These are phyloP conservation scores for Diplodia corticola DNA, from an alignment of 2,329 filamentous ascomycete species.

Conservation along the genomic window DNA sequence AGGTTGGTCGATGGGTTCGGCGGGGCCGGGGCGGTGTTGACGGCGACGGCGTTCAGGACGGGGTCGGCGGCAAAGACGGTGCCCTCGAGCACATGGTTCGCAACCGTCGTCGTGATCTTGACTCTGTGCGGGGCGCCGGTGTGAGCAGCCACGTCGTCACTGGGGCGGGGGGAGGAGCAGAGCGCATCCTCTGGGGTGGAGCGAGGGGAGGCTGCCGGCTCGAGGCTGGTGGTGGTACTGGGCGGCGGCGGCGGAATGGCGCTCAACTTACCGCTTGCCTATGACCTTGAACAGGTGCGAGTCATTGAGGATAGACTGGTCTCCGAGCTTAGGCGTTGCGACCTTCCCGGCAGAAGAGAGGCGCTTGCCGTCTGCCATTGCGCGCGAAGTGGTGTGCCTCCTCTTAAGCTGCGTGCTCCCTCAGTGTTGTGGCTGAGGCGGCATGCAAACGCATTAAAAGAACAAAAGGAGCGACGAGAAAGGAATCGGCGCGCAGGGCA, in stretches of 20 bases:
- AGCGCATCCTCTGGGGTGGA: background rate
- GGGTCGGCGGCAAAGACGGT: conserved; percentile 63
- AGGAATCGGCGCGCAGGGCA: conserved; percentile 26
- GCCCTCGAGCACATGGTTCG: conserved; percentile 57
- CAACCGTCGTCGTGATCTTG: conserved; percentile 49
- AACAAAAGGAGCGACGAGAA: conserved; percentile 46
- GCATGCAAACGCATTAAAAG: conserved; percentile 40
- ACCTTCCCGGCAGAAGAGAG: conserved; percentile 56
- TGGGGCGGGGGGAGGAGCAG: background rate
- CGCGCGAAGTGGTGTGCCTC: conserved; percentile 22
- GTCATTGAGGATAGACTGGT: conserved; percentile 24
- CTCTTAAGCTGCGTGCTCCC: conserved; percentile 24
- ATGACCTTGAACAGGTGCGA: conserved; percentile 57
- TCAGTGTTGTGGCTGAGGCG: conserved; percentile 22
- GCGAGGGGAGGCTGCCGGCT: background rate
- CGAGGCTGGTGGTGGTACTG: background rate
- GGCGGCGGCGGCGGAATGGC: background rate
- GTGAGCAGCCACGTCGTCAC: conserved; percentile 19
- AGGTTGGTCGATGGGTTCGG: conserved; percentile 44
- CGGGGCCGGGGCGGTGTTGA: conserved; percentile 55
- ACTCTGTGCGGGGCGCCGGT: conserved; percentile 46
- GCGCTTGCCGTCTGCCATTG: conserved; percentile 61
- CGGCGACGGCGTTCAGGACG: conserved; percentile 60
- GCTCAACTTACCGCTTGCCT: conserved; percentile 57
- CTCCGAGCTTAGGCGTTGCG: conserved; percentile 51